Base-by-base conservation (phyloP, 176 grass and related monocot genomes). In the Oryza punctata region DNA sequence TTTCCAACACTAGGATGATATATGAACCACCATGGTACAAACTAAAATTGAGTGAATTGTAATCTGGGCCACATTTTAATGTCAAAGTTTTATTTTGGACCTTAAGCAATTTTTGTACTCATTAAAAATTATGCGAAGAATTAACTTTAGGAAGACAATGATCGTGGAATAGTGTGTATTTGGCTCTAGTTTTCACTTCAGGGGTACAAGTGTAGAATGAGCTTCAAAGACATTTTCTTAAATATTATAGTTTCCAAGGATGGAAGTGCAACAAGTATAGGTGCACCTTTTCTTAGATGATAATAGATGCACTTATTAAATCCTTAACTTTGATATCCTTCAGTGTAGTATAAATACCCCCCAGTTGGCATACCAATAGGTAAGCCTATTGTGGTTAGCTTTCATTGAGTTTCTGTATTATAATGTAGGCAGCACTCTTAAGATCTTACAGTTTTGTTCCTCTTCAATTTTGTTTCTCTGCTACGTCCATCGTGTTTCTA, bases 311-410 rank as follows among this genome's bases (percentile, higher is more conserved):
- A 3, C 23, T 12, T 10, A 41, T 1, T 64, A 14, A 49, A 64
- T 73, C 54, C 41, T 89, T 54, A 89, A 69, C 43, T 76, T 0
- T 25, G 13, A 23, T 21, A 44, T 35, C 27, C 25, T 14, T 19
- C 46, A 46, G 1, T 50, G 0, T 24, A 27, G 8, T 89, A 85
- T 85, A 89, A 89, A 81, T 76, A 84, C 16, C 44, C 67, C 25
- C 25, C 23, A 1, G 12, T 30, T 28, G 12, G 3, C 64, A 50
- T 19, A 64, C 76, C 10, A 28, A n/a, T 67, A 14, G 37, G 37
- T 63, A 38, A 27, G 26, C 63, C 49, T 59, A 45, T 8, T 63
- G 47, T 69, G 63, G 13, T 37, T 64, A 63, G 38, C 54, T 52
- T 63, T 72, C 37, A 38, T 4, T 13, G 6, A 63, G 47, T 75